phyloP scores from a whole-genome alignment of 805 yeast species.

The Spathaspora girioi region DNA sequence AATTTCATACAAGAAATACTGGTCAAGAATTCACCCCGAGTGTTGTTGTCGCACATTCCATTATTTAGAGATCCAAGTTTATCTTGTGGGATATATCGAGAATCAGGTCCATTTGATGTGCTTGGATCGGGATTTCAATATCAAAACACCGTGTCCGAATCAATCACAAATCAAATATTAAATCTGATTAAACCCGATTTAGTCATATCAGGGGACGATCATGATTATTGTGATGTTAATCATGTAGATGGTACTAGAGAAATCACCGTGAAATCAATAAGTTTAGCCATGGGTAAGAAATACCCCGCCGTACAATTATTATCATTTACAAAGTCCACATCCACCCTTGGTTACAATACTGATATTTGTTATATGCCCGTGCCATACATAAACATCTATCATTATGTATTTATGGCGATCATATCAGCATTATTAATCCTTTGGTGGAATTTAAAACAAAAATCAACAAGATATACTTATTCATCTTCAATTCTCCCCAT shows the following conservation, averaged over 20 bases:
- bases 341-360: constrained; percentile 26
- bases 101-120: constrained; percentile 49
- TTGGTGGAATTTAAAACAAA: constrained; percentile 25
- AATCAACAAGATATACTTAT: constrained; percentile 23
- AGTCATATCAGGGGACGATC: constrained; percentile 92
- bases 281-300: constrained; percentile 40
- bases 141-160: constrained; percentile 72
- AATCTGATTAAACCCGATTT: constrained; percentile 58
- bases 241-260: constrained; percentile 43
- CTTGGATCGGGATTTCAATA: constrained; percentile 75
- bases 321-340: constrained; percentile 12
- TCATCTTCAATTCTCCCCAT: constrained; percentile 18
- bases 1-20: constrained; percentile 38
- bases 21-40: constrained; percentile 43
- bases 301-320: constrained; percentile 41
- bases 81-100: constrained; percentile 77
- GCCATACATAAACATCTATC: constrained; percentile 40
- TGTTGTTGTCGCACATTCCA: constrained; percentile 85
- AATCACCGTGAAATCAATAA: constrained; percentile 36
- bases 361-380: constrained; percentile 43
- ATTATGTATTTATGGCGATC: constrained; percentile 36
- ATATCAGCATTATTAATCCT: constrained; percentile 25
- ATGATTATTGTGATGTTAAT: constrained; percentile 81
- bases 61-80: constrained; percentile 63
- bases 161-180: constrained; percentile 56